Conservation (phyloP, 2,329 filamentous ascomycete genomes). For the Ophiocordyceps camponoti-floridani region DNA sequence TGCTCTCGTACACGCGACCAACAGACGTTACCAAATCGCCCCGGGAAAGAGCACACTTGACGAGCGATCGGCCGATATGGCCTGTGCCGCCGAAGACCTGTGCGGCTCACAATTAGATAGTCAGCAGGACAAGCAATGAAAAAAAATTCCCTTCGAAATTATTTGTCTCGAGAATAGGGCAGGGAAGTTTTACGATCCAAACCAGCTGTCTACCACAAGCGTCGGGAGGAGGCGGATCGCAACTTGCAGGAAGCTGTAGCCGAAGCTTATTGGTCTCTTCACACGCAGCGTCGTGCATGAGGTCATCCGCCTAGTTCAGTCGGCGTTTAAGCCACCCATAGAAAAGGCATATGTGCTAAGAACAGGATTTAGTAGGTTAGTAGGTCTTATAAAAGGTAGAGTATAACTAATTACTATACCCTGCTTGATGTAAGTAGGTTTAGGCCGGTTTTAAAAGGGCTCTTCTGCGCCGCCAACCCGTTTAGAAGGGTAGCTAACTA, state of each 20-base stretch:
- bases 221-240: slow-evolving; percentile 60
- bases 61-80: slow-evolving; percentile 83
- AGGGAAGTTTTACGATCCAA: slow-evolving; percentile 51
- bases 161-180: no score
- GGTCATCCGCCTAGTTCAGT: background rate
- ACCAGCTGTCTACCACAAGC: slow-evolving; percentile 58
- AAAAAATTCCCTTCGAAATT: no score
- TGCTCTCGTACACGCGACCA: slow-evolving; percentile 65
- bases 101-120: background rate
- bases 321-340: no score
- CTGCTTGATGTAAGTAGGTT: no score
- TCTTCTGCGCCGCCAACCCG: no score
- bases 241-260: slow-evolving; percentile 55
- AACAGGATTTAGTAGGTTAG: no score
- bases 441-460: no score
- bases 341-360: no score
- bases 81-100: slow-evolving; percentile 92
- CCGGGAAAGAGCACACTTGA: slow-evolving; percentile 62
- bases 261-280: slow-evolving; percentile 5
- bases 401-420: no score
- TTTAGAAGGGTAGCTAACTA: no score
- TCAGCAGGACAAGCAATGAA: background rate
- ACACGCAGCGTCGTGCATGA: background rate
- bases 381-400: no score
- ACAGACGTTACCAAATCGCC: slow-evolving; percentile 77